Base-by-base conservation (phyloP, 768 basidiomycete genomes). In the Tricholoma bakamatsutake region DNA sequence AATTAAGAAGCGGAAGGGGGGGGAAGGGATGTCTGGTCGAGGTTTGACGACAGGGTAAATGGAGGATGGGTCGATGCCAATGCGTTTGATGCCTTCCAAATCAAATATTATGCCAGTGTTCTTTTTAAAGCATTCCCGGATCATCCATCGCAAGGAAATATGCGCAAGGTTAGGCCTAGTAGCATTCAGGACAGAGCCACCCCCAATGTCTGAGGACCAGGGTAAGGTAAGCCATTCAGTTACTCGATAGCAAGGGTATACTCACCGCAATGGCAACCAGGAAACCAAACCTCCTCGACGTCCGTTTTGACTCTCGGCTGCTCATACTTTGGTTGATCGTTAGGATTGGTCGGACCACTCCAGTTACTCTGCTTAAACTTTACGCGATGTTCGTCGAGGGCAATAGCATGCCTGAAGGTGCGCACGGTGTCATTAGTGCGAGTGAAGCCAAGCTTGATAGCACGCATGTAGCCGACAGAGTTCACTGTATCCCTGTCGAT, bases 141-240 rank as follows among this genome's bases (percentile, higher is more conserved):
- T 62, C 79, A 81, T 80, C 80, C 80, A 86, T 57, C 82, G 75
- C 18, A 85, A 69, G 3, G 83, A 56, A 43, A 83, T 80, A 50
- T 80, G 78, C 9, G 81, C 78, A 4, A 85, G 71, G 45, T 74
- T 76, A 55, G 79, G 72, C 21, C 45, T 42, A 9, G 57, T 57
- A 35, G 30, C 43, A 27, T 49, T 58, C 62, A 67, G 0, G 66
- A 77, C 76, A 11, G 75, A 76, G 4, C 80, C 81, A n/a, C 83
- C 82, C 1, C 82, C 82, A 33, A 85, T 46, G 30, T 58, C 57
- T 54, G 27, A 54, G 9, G 8, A 34, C 4, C 7, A 34, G 30
- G 31, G 21, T 28, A 4, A 54, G 47, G 24, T 30, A 18, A 7
- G n/a, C 10, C 13, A 34, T 34, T 50, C 31, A n/a, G 35, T 50